Percentiles rank a stretch among this genome's conserved stretches.
These are phyloP conservation scores for Syncephalis fuscata DNA, from an alignment of 371 early-diverging fungal species.

Conservation along the genomic window DNA sequence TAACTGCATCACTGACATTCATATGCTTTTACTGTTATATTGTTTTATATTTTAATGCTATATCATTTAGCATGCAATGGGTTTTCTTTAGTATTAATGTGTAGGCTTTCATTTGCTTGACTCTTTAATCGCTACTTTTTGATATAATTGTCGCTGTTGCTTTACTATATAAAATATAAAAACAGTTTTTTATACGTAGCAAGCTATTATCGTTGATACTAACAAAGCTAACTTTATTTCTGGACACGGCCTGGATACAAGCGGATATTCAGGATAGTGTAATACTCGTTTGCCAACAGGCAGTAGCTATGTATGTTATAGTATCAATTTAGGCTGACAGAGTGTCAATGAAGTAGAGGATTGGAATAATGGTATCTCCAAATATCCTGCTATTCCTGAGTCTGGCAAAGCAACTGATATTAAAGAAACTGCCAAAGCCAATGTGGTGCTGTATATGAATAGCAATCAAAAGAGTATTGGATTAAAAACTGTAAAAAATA, in stretches of 20 bases:
- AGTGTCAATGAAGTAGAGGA: not conserved
- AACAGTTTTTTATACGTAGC: slow-evolving; percentile 92
- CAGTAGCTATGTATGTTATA: slow-evolving; percentile 7
- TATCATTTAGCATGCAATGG: too few relatives aligned
- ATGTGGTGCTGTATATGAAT: slow-evolving; percentile 68
- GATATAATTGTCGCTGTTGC: too few relatives aligned
- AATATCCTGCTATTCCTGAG: not conserved
- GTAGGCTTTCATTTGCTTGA: too few relatives aligned
- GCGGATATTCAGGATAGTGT: slow-evolving; percentile 36
- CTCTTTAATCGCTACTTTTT: too few relatives aligned
- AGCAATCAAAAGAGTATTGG: slow-evolving; percentile 73
- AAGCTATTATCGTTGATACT: slow-evolving; percentile 73
- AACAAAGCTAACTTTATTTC: slow-evolving; percentile 36
- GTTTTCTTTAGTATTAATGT: too few relatives aligned
- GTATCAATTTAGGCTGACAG: not conserved
- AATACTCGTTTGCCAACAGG: slow-evolving; percentile 52
- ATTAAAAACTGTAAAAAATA: too few relatives aligned
- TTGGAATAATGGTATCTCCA: not conserved
- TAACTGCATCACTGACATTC: too few relatives aligned
- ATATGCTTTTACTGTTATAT: too few relatives aligned
- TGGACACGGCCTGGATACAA: slow-evolving; percentile 44
- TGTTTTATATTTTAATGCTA: too few relatives aligned
- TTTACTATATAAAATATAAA: too few relatives aligned
- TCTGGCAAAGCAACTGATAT: slow-evolving; percentile 22
- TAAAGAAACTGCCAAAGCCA: slow-evolving; percentile 37